Evolutionary conservation across 768 basidiomycete genomes (phyloP).

Genomic region (Glaciozyma antarctica): DNA sequence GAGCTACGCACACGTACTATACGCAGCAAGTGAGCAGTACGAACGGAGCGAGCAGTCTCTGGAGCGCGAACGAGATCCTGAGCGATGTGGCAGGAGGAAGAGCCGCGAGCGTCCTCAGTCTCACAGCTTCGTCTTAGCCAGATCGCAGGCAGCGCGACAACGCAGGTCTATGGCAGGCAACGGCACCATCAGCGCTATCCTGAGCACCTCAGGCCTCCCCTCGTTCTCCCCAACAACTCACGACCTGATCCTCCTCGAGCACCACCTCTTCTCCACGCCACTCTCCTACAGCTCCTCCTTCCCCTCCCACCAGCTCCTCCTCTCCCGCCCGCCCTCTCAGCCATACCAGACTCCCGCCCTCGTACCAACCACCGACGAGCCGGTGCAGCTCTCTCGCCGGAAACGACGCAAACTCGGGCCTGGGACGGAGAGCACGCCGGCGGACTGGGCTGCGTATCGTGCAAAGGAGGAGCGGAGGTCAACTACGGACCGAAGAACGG

Average conservation of each 20-base stretch:
- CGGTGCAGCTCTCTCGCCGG: background rate
- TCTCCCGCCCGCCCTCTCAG: background rate
- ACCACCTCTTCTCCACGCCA: slow-evolving; percentile 22
- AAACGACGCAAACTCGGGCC: slow-evolving; percentile 1
- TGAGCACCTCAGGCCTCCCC: slow-evolving; percentile 4
- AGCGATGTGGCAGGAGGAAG: too few relatives aligned
- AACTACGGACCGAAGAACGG: slow-evolving; percentile 13
- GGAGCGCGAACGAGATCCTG: too few relatives aligned
- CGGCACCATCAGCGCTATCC: background rate
- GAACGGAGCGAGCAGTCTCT: too few relatives aligned
- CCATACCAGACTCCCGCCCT: background rate
- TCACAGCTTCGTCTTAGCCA: too few relatives aligned
- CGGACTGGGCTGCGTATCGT: slow-evolving; percentile 5
- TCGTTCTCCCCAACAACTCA: slow-evolving; percentile 10
- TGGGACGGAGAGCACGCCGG: slow-evolving; percentile 8
- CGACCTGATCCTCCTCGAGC: slow-evolving; percentile 7
- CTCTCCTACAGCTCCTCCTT: background rate
- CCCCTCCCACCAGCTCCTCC: background rate
- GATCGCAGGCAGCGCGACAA: too few relatives aligned
- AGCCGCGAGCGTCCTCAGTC: too few relatives aligned
- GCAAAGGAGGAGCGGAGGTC: slow-evolving; percentile 1
- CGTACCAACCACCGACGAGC: too few relatives aligned
- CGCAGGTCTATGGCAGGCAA: too few relatives aligned
- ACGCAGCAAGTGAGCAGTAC: too few relatives aligned
- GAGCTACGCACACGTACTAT: too few relatives aligned